Percentiles rank a stretch among this genome's conserved stretches.
Conservation (phyloP, 2,329 filamentous ascomycete species). For the Penicillium occitanis region DNA sequence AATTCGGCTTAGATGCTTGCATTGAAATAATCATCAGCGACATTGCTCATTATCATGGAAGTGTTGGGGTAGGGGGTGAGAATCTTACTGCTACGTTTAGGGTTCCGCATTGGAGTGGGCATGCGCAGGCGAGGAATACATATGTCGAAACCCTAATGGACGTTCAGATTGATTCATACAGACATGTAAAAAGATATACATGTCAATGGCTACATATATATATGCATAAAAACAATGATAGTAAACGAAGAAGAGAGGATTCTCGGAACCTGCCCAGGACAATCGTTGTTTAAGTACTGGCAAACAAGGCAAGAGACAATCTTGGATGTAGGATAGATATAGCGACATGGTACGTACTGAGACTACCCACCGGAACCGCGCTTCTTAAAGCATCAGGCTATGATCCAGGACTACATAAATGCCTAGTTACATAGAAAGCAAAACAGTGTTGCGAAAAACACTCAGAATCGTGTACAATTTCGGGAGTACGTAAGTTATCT, state of each 20-base stretch:
- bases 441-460: neutral
- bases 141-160: too few species aligned
- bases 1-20: too few species aligned
- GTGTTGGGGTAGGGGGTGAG: too few species aligned
- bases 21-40: too few species aligned
- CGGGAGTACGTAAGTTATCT: neutral
- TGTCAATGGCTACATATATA: neutral
- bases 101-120: too few species aligned
- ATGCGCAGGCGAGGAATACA: too few species aligned
- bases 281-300: neutral
- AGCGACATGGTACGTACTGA: neutral
- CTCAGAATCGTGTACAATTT: neutral
- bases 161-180: too few species aligned
- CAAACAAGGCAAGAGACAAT: neutral
- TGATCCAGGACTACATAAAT: neutral
- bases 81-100: too few species aligned
- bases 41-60: too few species aligned
- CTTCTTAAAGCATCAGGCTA: neutral
- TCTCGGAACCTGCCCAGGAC: neutral
- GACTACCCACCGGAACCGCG: neutral
- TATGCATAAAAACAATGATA: neutral
- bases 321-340: neutral
- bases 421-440: neutral
- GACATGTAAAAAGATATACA: neutral
- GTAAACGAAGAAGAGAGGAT: neutral